Base-by-base conservation (phyloP, 305 asterid genomes). In the Plantago coronopus region DNA sequence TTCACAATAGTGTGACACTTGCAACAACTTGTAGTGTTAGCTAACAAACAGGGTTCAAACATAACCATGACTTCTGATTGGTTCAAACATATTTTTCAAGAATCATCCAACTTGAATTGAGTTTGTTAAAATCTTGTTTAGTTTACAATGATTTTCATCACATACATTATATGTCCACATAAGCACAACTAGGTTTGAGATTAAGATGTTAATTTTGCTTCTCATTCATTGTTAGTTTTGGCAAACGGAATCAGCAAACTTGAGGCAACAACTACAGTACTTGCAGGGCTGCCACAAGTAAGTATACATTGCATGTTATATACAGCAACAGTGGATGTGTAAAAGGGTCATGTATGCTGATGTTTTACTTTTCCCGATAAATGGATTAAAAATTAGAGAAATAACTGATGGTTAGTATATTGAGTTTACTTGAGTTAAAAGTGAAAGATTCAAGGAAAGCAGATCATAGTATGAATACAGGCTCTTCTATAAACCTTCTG, bases 271-370 rank as follows among this genome's bases (percentile, higher is more conserved):
- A 13, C 54, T 50, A 50, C 56, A 50, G 34, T 50, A 50, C 56
- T 50, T 50, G 56, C 56, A 50, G n/a, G 56, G 21, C 21, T 50
- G 56, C 56, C 56, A 50, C 56, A 50, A 13, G 56, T 50, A 50
- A 50, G 55, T 49, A 20, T 21, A 21, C 2, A 18, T 21, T 31
- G 16, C 56, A 20, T 49, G 55, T 21, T 49, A 20, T 20, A 48
- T 22, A 12, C 55, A 21, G 17, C 31, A 9, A 12, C 55, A 21
- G 17, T n/a, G 15, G 29, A 21, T 20, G 17, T 31, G 27, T 4
- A 18, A 49, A 20, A 0, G 25, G 29, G 17, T 19, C 43, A 2
- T 38, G 43, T 11, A 38, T 38, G 43, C 42, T 48, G 27, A 1
- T 22, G 31, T 25, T 49, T 20, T 19, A 7, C 9, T 19, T 10